phyloP scores from a whole-genome alignment of 768 basidiomycete genomes.

The Tricholoma terreum region DNA sequence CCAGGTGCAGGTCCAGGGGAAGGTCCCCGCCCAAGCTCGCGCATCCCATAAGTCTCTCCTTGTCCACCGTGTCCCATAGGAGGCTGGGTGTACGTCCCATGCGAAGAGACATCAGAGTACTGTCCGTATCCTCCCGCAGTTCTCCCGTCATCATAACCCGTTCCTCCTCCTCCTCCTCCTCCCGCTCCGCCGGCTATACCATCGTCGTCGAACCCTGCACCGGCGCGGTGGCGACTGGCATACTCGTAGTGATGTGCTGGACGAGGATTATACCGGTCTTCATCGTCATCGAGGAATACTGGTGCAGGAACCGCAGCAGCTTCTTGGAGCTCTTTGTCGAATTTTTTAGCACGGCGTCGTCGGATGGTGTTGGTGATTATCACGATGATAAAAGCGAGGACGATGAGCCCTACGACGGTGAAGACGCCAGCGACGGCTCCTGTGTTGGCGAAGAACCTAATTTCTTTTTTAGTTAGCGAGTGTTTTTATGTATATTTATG shows the following conservation, averaged over 20 bases:
- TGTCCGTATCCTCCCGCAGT: slow-evolving; percentile 1
- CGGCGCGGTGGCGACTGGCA: slow-evolving; percentile 23
- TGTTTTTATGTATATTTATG: too few species aligned
- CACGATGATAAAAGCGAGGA: slow-evolving; percentile 45
- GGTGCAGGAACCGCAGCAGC: slow-evolving; percentile 59
- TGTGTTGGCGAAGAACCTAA: slow-evolving; percentile 69
- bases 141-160: not conserved
- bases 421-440: slow-evolving; percentile 74
- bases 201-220: not conserved
- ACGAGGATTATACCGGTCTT: slow-evolving; percentile 31
- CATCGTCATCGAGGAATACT: slow-evolving; percentile 55
- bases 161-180: not conserved
- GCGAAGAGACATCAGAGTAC: slow-evolving; percentile 21
- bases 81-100: slow-evolving; percentile 56
- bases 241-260: not conserved
- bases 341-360: slow-evolving; percentile 58
- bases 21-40: slow-evolving; percentile 16
- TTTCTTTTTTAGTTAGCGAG: not conserved
- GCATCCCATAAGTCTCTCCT: slow-evolving; percentile 50
- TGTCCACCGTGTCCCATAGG: slow-evolving; percentile 31
- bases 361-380: slow-evolving; percentile 52
- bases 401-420: slow-evolving; percentile 65
- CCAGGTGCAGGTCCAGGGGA: slow-evolving; percentile 29
- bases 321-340: slow-evolving; percentile 72
- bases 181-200: not conserved